Evolutionary conservation across 2,329 filamentous ascomycete species (phyloP).

Genomic region (Ceratocystis colombiana): DNA sequence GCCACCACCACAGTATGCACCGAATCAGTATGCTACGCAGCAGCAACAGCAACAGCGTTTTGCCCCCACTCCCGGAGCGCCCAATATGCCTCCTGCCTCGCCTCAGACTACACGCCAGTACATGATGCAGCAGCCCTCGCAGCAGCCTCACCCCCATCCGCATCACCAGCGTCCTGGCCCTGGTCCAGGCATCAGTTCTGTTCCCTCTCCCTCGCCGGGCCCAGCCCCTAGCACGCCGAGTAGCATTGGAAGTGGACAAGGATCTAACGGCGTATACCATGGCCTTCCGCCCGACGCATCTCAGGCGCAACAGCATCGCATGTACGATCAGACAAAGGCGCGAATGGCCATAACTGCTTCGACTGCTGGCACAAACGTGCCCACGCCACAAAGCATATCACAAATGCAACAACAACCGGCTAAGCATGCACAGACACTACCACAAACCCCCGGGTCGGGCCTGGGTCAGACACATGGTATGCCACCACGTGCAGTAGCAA

Average conservation of each 20-base stretch:
- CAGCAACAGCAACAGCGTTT: constrained; percentile 22
- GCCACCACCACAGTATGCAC: constrained; percentile 1
- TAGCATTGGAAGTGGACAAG: constrained; percentile 12
- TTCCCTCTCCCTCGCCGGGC: constrained; percentile 24
- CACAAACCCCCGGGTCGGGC: not conserved
- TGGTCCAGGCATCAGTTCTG: not conserved
- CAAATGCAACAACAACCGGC: not conserved
- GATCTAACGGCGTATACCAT: constrained; percentile 18
- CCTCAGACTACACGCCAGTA: constrained; percentile 23
- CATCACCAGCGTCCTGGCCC: constrained; percentile 15
- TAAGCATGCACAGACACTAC: not conserved
- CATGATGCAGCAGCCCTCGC: constrained; percentile 24
- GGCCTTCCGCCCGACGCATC: constrained; percentile 9
- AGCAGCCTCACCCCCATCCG: constrained; percentile 10
- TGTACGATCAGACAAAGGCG: constrained; percentile 43
- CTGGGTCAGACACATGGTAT: not conserved
- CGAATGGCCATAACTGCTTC: constrained; percentile 32
- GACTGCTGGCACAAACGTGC: constrained; percentile 28
- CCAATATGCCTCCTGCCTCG: constrained; percentile 24
- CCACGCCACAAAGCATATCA: constrained; percentile 14
- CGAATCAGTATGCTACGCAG: constrained; percentile 11
- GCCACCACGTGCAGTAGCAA: constrained; percentile 23
- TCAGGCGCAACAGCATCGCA: constrained; percentile 42
- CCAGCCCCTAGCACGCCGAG: constrained; percentile 22
- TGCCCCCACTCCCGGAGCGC: constrained; percentile 11